These are phyloP conservation scores for Circinella minor DNA, from an alignment of 371 early-diverging fungal genomes.

Conservation along the genomic window DNA sequence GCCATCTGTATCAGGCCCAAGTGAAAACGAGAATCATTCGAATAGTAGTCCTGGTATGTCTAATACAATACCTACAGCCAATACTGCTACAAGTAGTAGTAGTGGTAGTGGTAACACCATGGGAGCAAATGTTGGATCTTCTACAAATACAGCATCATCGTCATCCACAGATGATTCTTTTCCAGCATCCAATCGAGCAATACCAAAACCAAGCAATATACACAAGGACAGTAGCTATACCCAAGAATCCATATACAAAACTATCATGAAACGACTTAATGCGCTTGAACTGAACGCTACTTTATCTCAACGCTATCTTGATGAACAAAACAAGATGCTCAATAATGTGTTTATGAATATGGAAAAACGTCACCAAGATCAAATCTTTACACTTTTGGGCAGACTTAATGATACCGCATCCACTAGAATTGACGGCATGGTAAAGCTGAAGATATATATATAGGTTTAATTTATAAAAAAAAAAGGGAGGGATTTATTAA, in stretches of 20 bases:
- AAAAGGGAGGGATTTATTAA: neutral
- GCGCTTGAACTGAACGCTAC: slow-evolving; percentile 82
- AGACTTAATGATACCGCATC: slow-evolving; percentile 71
- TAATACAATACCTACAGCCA: neutral
- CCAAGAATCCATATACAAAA: slow-evolving; percentile 87
- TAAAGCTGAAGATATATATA: slow-evolving; percentile 31
- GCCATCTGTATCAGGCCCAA: neutral
- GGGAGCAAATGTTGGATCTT: neutral
- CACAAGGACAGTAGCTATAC: slow-evolving; percentile 28
- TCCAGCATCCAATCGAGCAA: neutral
- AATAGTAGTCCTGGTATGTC: neutral
- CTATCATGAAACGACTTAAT: slow-evolving; percentile 84
- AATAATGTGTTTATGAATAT: slow-evolving; percentile 74
- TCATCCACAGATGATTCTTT: slow-evolving; percentile 2
- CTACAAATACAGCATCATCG: neutral
- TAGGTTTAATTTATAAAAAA: neutral
- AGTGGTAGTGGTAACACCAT: slow-evolving; percentile 12
- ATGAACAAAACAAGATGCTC: slow-evolving; percentile 82
- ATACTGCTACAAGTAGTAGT: slow-evolving; percentile 18
- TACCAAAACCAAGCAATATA: neutral
- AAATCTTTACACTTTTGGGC: slow-evolving; percentile 59
- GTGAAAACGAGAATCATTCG: neutral
- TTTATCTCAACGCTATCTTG: slow-evolving; percentile 78
- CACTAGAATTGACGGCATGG: slow-evolving; percentile 62
- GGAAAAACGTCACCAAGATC: slow-evolving; percentile 64